A percentile compares a stretch with the other conserved stretches of the same genome.
These are phyloP conservation scores for Colletotrichum noveboracense DNA, from an alignment of 2,329 filamentous ascomycete species.

Conservation along the genomic window DNA sequence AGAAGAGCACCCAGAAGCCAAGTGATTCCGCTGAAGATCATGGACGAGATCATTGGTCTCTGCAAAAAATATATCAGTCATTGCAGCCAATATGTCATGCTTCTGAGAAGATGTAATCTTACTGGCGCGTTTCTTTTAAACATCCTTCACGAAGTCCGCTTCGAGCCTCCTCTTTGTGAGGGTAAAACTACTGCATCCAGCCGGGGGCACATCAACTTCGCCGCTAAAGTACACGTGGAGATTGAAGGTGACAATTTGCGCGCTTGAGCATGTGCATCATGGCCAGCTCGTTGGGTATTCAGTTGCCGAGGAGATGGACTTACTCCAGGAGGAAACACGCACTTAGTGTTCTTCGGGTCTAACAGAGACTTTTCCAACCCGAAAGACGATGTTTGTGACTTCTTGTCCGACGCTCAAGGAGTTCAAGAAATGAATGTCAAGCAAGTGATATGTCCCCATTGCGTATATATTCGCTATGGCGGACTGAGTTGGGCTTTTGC, in stretches of 20 bases:
- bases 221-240: constrained; percentile 24
- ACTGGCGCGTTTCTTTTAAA: background rate
- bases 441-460: background rate
- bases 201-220: constrained; percentile 21
- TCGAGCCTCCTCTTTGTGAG: constrained; percentile 23
- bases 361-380: background rate
- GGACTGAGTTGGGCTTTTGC: background rate
- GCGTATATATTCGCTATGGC: background rate
- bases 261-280: background rate
- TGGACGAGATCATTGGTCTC: background rate
- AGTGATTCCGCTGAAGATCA: background rate
- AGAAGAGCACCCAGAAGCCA: background rate
- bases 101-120: background rate
- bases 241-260: constrained; percentile 12
- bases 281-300: background rate
- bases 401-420: constrained; percentile 43
- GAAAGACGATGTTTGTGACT: constrained; percentile 37
- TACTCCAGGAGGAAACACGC: constrained; percentile 48
- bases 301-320: constrained; percentile 37
- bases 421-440: constrained; percentile 34
- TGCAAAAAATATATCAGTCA: background rate
- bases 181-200: constrained; percentile 20
- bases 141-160: constrained; percentile 20
- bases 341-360: constrained; percentile 47
- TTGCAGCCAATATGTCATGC: background rate